Evolutionary conservation across 106 monocot genomes (phyloP), one percentile per base, ranked within the genome.

Genomic region (Vanilla planifolia): DNA sequence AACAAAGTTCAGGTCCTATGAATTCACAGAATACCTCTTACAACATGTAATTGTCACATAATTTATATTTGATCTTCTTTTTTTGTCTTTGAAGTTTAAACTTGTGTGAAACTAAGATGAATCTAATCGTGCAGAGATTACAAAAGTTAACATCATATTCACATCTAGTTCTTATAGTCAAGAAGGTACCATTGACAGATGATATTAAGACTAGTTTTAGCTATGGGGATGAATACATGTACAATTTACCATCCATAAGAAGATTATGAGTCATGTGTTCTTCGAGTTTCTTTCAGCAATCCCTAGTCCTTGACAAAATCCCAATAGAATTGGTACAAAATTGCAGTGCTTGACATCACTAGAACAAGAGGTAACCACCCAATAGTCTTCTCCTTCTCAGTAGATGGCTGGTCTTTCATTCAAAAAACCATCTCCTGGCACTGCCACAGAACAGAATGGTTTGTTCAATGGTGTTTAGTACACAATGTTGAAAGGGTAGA

Each of bases 271-370:
- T 92, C 88, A 98, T 17, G 92, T 84, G 64, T 98, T 98, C 70
- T 75, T 88, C 9, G 98, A 98, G 39, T 84, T 78, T 43, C 36
- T 55, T 88, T 84, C 2, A 98, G 82, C 58, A 98, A 69, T 0
- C 91, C 98, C 91, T 92, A 92, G 51, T 98, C 98, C 73, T 85
- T 98, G 15, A 92, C 98, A 44, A 98, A 98, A 53, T 98, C 98
- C 98, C 98, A 98, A 62, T 92, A 98, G 33, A 98, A 63, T 32
- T 96, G 96, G 61, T 96, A 96, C 11, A 87, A 69, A 3, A 91
- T 96, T 23, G 92, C 87, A 0, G 59, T 48, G 60, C 98, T 92
- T 10, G 98, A 98, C 46, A 88, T 58, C n/a, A 64, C 48, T 11
- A 98, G 75, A 20, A 98, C 64, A 33, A 98, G 77, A 0, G 69